Evolutionary conservation across 2,329 filamentous ascomycete genomes (phyloP), one percentile per base, ranked within the genome.

Genomic region (Diaporthe sp.): DNA sequence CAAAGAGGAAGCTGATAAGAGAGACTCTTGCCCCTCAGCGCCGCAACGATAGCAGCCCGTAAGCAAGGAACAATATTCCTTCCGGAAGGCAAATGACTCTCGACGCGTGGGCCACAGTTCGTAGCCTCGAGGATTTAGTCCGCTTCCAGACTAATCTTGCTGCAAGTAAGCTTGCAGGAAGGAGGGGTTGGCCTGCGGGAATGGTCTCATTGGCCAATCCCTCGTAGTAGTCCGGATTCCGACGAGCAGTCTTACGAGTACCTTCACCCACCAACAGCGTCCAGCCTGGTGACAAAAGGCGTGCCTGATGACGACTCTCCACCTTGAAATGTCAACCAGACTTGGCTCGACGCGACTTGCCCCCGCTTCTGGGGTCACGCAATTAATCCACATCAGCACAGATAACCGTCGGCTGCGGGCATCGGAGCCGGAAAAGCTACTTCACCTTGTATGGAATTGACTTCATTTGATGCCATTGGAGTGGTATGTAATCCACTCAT

Each of bases 61-160:
- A 70, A 75, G 74, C 74, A 74, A 74, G 74, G 74, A 35, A 38
- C 72, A 75, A 74, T 42, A 75, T 75, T 75, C 72, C 72, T 33
- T 67, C 74, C 74, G 74, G 58, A n/a, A 19, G 35, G 64, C 33
- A 40, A 38, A 38, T 60, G 60, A 73, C 42, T 47, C 55, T 60
- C 50, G 40, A 58, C 38, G 40, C 54, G 57, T 45, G 66, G 71
- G 22, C n/a, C 42, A 19, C 17, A 33, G 6, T 19, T 22, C 19
- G 30, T 25, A 40, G 55, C 45, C 55, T 35, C 57, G 66, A 45
- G 15, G 25, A 10, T 38, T 58, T 72, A 74, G 38, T 40, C 74
- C 50, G 4, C 28, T 70, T 70, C 38, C 28, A 73, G 74, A 33
- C 35, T 75, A 74, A 74, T 38, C 71, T n/a, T 15, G 30, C 72